phyloP scores from a whole-genome alignment of 176 grass and related monocot genomes.

The Eragrostis nindensis region DNA sequence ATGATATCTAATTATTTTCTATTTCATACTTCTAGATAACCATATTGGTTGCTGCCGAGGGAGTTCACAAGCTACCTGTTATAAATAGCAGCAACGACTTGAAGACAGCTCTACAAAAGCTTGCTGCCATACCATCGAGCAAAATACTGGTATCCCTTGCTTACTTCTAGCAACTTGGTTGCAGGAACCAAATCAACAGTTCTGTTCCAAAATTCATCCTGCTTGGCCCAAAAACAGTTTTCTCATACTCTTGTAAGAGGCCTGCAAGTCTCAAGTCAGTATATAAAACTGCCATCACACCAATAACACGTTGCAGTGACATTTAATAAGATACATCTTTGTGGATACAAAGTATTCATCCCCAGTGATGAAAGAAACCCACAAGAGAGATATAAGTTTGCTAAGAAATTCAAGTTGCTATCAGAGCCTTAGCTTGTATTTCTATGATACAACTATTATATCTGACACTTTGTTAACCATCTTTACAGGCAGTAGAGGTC shows the following conservation, averaged over 20 bases:
- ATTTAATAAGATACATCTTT: conserved; percentile 8
- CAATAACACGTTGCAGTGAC: not conserved
- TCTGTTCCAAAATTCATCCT: not conserved
- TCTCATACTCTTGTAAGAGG: not conserved
- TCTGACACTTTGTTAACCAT: conserved; percentile 10
- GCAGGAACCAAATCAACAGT: not conserved
- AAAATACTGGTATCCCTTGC: conserved; percentile 73
- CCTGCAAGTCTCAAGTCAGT: not conserved
- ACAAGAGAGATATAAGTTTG: not conserved
- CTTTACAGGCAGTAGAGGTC: conserved; percentile 77
- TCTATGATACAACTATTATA: not conserved
- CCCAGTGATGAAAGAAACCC: not conserved
- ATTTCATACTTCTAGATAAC: conserved; percentile 61
- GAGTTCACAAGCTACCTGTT: conserved; percentile 75
- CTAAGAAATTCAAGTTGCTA: not conserved
- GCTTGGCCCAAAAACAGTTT: not conserved
- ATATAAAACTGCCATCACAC: conserved; percentile 13
- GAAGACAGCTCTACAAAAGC: conserved; percentile 79
- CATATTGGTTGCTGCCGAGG: conserved; percentile 89
- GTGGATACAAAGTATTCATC: too few relatives aligned
- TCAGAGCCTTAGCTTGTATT: not conserved
- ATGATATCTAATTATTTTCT: conserved; percentile 16
- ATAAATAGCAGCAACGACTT: conserved; percentile 89
- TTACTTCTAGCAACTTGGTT: conserved; percentile 9
- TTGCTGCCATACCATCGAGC: conserved; percentile 83